Conservation (phyloP, 768 basidiomycete species). For the Amanita muscaria region DNA sequence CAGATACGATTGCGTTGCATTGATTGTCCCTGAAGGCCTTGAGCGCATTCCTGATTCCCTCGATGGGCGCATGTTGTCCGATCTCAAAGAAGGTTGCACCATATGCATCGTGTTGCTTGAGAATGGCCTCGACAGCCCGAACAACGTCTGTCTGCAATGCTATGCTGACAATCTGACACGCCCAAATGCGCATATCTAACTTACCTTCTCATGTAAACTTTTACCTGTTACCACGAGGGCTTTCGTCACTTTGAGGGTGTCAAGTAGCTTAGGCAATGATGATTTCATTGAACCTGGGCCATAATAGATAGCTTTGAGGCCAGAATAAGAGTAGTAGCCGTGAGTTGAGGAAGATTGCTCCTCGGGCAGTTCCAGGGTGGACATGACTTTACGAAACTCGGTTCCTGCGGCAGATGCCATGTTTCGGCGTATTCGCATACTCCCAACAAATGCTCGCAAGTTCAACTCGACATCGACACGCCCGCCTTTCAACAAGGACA, state of each 20-base stretch:
- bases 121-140: constrained; percentile 41
- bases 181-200: background rate
- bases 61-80: constrained; percentile 63
- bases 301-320: constrained; percentile 63
- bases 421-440: background rate
- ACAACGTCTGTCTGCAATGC: constrained; percentile 51
- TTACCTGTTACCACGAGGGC: constrained; percentile 68
- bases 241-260: constrained; percentile 45
- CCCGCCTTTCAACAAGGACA: constrained; percentile 17
- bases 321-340: constrained; percentile 51
- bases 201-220: constrained; percentile 57
- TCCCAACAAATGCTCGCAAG: background rate
- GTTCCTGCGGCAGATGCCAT: background rate
- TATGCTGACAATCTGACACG: background rate
- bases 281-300: constrained; percentile 59
- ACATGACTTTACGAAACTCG: no score
- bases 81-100: constrained; percentile 66
- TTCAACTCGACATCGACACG: constrained; percentile 6
- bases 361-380: background rate
- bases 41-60: constrained; percentile 51
- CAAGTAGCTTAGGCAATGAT: constrained; percentile 55
- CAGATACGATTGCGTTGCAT: constrained; percentile 61
- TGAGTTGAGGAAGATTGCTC: background rate
- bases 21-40: constrained; percentile 43
- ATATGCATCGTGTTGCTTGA: constrained; percentile 50